phyloP scores from a whole-genome alignment of 75 land plant genomes.

The Pinus tabuliformis region DNA sequence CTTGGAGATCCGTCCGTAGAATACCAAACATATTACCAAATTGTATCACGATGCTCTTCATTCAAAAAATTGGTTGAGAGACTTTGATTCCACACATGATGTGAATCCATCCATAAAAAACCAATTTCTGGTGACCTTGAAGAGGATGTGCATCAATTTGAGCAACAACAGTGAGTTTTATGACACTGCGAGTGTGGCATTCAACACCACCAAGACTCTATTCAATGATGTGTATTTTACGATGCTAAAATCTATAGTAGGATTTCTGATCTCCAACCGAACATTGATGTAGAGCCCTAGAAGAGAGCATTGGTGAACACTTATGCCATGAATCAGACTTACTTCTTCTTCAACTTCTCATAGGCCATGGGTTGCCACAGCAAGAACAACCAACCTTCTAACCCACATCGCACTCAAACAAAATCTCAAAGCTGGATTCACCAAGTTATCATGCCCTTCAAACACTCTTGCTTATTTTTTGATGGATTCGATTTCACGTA shows the following conservation, averaged over 20 bases:
- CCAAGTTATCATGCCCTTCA: too few species aligned
- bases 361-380: slow-evolving; percentile 29
- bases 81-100: slow-evolving; percentile 26
- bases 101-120: slow-evolving; percentile 28
- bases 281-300: slow-evolving; percentile 19
- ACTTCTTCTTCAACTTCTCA: slow-evolving; percentile 61
- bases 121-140: slow-evolving; percentile 25
- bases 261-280: slow-evolving; percentile 51
- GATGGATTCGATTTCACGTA: too few species aligned
- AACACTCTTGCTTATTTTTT: too few species aligned
- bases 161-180: slow-evolving; percentile 21
- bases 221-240: slow-evolving; percentile 64
- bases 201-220: slow-evolving; percentile 30
- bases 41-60: slow-evolving; percentile 52
- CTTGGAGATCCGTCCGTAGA: too few species aligned
- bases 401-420: too few species aligned
- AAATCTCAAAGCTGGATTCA: too few species aligned
- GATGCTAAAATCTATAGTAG: slow-evolving; percentile 17
- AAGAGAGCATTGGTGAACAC: slow-evolving; percentile 21
- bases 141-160: slow-evolving; percentile 35
- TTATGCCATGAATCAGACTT: slow-evolving; percentile 47
- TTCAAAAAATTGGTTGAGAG: slow-evolving; percentile 45
- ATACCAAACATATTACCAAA: too few species aligned
- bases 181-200: slow-evolving; percentile 35
- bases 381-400: too few species aligned